Evolutionary conservation across 768 basidiomycete genomes (phyloP).

Genomic region (Pleurotus tuber-regium): DNA sequence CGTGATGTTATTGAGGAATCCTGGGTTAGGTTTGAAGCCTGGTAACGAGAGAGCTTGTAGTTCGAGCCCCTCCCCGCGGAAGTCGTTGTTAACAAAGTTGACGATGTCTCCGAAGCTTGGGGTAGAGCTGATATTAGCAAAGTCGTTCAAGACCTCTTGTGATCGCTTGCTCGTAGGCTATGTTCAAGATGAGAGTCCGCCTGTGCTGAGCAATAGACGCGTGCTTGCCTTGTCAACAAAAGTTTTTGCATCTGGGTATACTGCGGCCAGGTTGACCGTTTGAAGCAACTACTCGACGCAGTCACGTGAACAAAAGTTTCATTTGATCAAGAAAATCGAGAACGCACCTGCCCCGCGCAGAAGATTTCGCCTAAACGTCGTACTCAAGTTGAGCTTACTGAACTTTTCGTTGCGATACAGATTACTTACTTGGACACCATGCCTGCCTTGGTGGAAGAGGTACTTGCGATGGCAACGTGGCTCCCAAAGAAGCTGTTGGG

Average conservation of each 20-base stretch:
- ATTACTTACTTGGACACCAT: conserved; percentile 57
- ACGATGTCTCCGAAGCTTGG: conserved; percentile 64
- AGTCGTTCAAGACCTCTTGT: conserved; percentile 69
- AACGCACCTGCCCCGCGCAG: conserved; percentile 71
- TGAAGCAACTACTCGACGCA: conserved; percentile 75
- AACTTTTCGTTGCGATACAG: too few species aligned
- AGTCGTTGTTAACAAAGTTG: conserved; percentile 70
- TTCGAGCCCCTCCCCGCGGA: conserved; percentile 84
- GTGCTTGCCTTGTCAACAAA: conserved; percentile 68
- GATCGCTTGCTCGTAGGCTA: conserved; percentile 73
- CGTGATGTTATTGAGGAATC: conserved; percentile 68
- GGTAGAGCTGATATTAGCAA: conserved; percentile 43
- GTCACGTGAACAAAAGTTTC: conserved; percentile 15
- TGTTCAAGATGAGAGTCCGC: not conserved
- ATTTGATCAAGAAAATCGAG: conserved; percentile 9
- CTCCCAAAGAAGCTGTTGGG: conserved; percentile 51
- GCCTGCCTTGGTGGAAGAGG: conserved; percentile 64
- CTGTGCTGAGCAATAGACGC: conserved; percentile 1
- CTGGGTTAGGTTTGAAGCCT: conserved; percentile 60
- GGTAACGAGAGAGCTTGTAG: conserved; percentile 60
- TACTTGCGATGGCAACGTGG: conserved; percentile 62
- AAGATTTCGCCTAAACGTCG: conserved; percentile 61
- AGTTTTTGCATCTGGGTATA: conserved; percentile 82
- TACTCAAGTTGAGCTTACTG: not conserved
- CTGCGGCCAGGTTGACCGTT: conserved; percentile 75